Conservation (phyloP, 805 yeast species). For the Yamadazyma nakazawae region DNA sequence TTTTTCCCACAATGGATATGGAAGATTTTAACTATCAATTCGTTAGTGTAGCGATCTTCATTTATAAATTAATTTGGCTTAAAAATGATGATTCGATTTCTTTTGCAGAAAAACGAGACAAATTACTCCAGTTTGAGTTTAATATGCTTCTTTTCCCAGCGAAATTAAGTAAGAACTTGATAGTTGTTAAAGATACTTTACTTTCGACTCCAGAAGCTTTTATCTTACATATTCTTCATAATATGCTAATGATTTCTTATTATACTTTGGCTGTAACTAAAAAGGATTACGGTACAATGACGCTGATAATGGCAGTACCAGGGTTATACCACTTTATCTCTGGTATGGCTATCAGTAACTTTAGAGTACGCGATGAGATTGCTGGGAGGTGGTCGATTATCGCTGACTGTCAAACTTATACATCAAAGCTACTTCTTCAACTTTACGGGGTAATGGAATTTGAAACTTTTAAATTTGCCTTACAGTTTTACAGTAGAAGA, state of each 20-base stretch:
- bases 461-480: conserved; percentile 16
- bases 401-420: conserved; percentile 16
- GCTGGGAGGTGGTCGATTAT: conserved; percentile 18
- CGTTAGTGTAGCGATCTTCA: conserved; percentile 13
- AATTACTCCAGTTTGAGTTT: conserved; percentile 18
- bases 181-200: conserved; percentile 18
- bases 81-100: conserved; percentile 4
- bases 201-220: conserved; percentile 20
- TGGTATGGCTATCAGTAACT: conserved; percentile 21
- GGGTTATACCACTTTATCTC: conserved; percentile 21
- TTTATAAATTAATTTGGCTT: conserved; percentile 17
- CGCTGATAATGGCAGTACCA: conserved; percentile 19
- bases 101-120: conserved; percentile 8
- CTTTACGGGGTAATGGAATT: conserved; percentile 20
- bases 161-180: conserved; percentile 17
- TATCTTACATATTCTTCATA: conserved; percentile 19
- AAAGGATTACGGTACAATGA: conserved; percentile 13
- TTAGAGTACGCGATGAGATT: conserved; percentile 15
- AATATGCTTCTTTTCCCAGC: conserved; percentile 23
- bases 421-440: conserved; percentile 15
- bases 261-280: conserved; percentile 15
- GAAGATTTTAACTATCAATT: conserved; percentile 17
- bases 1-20: conserved; percentile 9
- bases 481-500: conserved; percentile 13
- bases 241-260: conserved; percentile 17